Base-by-base conservation (phyloP, 805 yeast genomes). In the Naumovozyma dairenensis region DNA sequence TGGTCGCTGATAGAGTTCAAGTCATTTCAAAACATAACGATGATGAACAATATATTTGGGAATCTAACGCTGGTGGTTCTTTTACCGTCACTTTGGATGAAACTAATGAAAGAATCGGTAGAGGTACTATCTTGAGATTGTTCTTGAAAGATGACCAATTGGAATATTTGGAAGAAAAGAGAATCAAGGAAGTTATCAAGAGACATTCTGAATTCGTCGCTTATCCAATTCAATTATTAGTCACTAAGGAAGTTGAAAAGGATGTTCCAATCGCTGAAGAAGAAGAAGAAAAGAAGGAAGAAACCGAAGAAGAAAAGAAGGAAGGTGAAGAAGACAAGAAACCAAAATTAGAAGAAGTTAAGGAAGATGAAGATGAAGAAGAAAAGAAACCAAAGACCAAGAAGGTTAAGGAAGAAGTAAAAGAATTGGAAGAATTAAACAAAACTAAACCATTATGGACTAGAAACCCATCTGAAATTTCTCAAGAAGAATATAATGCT, bases 371-470 rank as follows among this genome's bases (percentile, higher is more conserved):
- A 41, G 81, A 74, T 43, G 74, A 73, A 52, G 73, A 74, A 51
- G 72, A 75, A 60, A 71, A 74, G 65, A 71, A 80, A 67, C 67
- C 70, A 53, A 79, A 85, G 70, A 71, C 86, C 51, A 85, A 87
- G 74, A 92, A 77, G 66, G 65, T 92, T 54, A 92, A 81, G 71
- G 98, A 92, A 71, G 65, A 67, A 38, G 98, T 92, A 50, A 79
- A 87, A 48, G 98, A 92, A 70, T 75, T 85, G 57, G 99, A 92
- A 74, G 98, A 89, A 69, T 80, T 92, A 59, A 92, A 92, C 83
- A 92, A 89, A 75, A 84, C 94, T 50, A 92, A 92, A 73, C 99
- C 99, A 46, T 72, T 92, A 62, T 92, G 99, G 99, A 92, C 98
- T 51, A 85, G 97, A 77, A 82, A 80, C 74, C 98, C 99, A 65